Base-by-base conservation (phyloP, 1,284 basidiomycete genomes). In the Garcileccinum viscosum region DNA sequence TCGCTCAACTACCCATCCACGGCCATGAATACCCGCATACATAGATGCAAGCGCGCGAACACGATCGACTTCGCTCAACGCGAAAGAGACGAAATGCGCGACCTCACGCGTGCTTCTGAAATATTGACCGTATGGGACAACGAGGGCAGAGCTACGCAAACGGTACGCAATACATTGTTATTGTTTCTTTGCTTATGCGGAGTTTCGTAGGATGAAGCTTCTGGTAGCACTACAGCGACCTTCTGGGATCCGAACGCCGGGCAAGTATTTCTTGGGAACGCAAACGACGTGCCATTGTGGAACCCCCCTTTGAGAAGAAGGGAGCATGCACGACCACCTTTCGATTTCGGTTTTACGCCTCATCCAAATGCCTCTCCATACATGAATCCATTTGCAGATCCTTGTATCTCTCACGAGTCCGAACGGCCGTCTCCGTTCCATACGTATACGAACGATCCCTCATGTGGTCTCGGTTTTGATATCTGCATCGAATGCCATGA, bases 41-140 rank as follows among this genome's bases (percentile, higher is more conserved):
- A 79, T 76, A 66, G 78, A 83, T 86, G 61, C 65, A 74, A 71
- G 62, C 68, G 72, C 19, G 75, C 74, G 1, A 91, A 90, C 78
- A 92, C 89, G 22, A 87, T 93, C 73, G 88, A 92, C 76, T 93
- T 94, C 80, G 89, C 90, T 24, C 86, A 88, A 74, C 84, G 93
- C 42, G 96, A 98, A 82, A 90, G 90, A 78, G 93, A 95, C 70
- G 96, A 97, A 83, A 97, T 97, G 93, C 86, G 92, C 33, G 91
- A 93, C 75, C 84, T 97, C 69, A 98, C 96, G 0, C 88, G 89
- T 63, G 38, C 60, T 22, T 62, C 60, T 14, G 60, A 62, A 40
- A 62, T 40, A 40, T 40, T 42, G 60, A 62, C 84, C 24, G 75
- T 87, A 4, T 82, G 81, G 71, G 63, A 63, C 4, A 64, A 14